Base-by-base conservation (phyloP, 257 asterid genomes). In the Solanum stenotomum region DNA sequence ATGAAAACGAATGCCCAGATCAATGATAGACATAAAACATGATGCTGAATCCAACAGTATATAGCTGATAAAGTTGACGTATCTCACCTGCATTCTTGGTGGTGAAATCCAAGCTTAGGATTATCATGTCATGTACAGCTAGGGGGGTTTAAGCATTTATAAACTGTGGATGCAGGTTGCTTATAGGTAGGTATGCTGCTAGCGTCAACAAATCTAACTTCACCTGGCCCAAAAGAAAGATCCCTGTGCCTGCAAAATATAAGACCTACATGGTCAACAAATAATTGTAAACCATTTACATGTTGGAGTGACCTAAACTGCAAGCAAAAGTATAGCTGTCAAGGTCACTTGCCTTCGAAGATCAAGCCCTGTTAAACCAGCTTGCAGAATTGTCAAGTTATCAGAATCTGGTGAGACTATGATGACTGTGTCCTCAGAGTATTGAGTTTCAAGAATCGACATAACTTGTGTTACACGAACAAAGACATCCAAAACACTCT, bases 371-470 rank as follows among this genome's bases (percentile, higher is more conserved):
- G 95, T 87, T 82, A 96, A 88, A 88, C 99, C 98, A 35, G 98
- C 98, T 91, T 94, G 98, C 25, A 96, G 93, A 90, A 96, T 89
- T 1, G 98, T 88, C 90, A 96, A 88, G 91, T 95, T 96, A 92
- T 96, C 96, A 1, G 99, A 95, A 92, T 96, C 98, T 1, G 98
- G 98, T 40, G 99, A 96, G 31, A 96, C 98, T 79, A 95, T 94
- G 75, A 96, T 85, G 49, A 95, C 96, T 0, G 98, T 94, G 84
- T 95, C 96, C 37, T 89, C 98, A 0, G 99, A 91, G 78, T 96
- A 96, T 61, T 95, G 99, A 2, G 98, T 95, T 91, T 96, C 99
- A 23, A 96, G 99, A 88, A 96, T 93, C 1, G 99, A 95, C 99
- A 95, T 96, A 89, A 95, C 96, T 68, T 95, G 98, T 16, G 98